Evolutionary conservation across 1,284 basidiomycete genomes (phyloP).

Genomic region (Papiliotrema nemorosa): DNA sequence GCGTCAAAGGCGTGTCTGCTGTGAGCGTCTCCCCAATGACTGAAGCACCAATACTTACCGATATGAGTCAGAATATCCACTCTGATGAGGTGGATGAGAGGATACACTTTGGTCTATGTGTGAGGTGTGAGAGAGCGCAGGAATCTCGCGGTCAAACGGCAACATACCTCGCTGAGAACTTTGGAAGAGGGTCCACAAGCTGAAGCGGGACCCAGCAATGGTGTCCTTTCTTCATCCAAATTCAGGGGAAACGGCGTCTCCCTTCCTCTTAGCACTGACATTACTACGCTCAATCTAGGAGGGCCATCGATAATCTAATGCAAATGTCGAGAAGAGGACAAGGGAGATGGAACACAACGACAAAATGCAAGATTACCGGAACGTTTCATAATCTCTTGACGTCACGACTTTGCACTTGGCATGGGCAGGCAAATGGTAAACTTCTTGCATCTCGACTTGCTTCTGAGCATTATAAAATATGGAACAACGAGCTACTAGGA

Average conservation of each 20-base stretch:
- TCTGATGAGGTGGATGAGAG: constrained; percentile 49
- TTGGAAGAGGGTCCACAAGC: constrained; percentile 23
- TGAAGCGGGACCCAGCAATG: constrained; percentile 24
- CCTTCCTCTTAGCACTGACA: neutral
- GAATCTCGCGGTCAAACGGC: neutral
- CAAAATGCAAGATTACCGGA: no score
- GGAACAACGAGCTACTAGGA: no score
- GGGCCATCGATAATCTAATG: no score
- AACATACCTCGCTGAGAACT: constrained; percentile 28
- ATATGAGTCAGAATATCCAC: constrained; percentile 50
- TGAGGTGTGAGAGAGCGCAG: no score
- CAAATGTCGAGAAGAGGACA: no score
- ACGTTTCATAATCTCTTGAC: no score
- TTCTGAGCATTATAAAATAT: no score
- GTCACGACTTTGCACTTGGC: no score
- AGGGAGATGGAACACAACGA: no score
- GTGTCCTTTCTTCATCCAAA: constrained; percentile 29
- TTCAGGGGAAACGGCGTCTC: neutral
- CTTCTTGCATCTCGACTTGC: no score
- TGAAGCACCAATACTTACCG: constrained; percentile 20
- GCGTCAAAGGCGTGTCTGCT: constrained; percentile 68
- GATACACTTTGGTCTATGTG: constrained; percentile 44
- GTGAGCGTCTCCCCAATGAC: neutral
- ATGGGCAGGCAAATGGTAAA: no score
- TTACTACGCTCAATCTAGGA: no score